A percentile compares a stretch with the other conserved stretches of the same genome.
phyloP scores from a whole-genome alignment of 306 rosid species.

The Cicer bijugum region DNA sequence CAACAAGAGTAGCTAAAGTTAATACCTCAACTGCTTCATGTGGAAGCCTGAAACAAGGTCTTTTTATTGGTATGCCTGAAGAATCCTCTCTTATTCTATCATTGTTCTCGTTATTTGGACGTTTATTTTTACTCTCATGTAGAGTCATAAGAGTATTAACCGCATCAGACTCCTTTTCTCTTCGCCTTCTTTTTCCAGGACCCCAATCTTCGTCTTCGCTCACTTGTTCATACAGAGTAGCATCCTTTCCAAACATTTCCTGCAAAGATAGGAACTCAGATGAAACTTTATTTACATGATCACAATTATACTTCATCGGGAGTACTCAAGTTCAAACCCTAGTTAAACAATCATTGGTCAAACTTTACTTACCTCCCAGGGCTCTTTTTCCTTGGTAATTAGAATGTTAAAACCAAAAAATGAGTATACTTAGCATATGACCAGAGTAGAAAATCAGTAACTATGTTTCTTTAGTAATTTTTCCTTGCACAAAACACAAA shows the following conservation, averaged over 20 bases:
- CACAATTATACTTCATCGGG: not conserved
- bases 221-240: slow-evolving; percentile 63
- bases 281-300: slow-evolving; percentile 29
- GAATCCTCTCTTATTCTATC: slow-evolving; percentile 40
- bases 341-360: too few species aligned
- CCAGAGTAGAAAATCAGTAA: slow-evolving; percentile 5
- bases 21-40: slow-evolving; percentile 76
- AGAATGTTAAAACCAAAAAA: too few species aligned
- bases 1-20: slow-evolving; percentile 34
- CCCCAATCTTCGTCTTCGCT: slow-evolving; percentile 99
- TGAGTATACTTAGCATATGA: too few species aligned
- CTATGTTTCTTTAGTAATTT: not conserved
- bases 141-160: slow-evolving; percentile 91
- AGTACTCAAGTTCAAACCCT: too few species aligned
- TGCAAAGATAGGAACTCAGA: slow-evolving; percentile 37
- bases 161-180: slow-evolving; percentile 88
- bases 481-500: too few species aligned
- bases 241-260: slow-evolving; percentile 99
- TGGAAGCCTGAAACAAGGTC: slow-evolving; percentile 78
- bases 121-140: slow-evolving; percentile 64
- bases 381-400: too few species aligned
- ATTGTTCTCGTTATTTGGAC: slow-evolving; percentile 45
- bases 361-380: too few species aligned
- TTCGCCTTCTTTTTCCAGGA: slow-evolving; percentile 73
- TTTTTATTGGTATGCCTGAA: slow-evolving; percentile 51